Evolutionary conservation across 768 basidiomycete species (phyloP).

Genomic region (Candolleomyces efflorescens): DNA sequence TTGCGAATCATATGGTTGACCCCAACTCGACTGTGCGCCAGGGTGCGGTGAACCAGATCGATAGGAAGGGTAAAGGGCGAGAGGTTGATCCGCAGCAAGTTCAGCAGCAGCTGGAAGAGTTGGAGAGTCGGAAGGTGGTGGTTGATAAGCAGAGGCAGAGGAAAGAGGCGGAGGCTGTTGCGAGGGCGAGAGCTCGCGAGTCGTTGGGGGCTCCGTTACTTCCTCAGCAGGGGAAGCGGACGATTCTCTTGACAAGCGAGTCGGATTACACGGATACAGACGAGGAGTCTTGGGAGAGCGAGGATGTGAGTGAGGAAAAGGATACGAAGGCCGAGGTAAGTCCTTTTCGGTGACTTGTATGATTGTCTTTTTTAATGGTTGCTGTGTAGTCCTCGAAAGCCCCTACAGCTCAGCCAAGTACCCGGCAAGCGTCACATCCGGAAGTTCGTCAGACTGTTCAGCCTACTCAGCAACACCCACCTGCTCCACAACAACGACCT

Average conservation of each 20-base stretch:
- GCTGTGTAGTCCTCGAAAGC: too few relatives aligned
- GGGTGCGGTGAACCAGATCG: slow-evolving; percentile 8
- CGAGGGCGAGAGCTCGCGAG: slow-evolving; percentile 15
- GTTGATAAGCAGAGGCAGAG: not conserved
- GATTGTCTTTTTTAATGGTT: too few relatives aligned
- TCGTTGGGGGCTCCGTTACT: slow-evolving; percentile 24
- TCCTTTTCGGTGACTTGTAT: too few relatives aligned
- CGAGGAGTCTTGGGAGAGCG: slow-evolving; percentile 54
- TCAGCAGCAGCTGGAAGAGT: slow-evolving; percentile 6
- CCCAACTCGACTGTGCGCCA: slow-evolving; percentile 11
- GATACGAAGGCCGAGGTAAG: too few relatives aligned
- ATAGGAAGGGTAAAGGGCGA: slow-evolving; percentile 15
- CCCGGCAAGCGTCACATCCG: too few relatives aligned
- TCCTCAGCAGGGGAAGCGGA: slow-evolving; percentile 30
- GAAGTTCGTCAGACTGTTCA: too few relatives aligned
- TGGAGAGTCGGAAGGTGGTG: not conserved
- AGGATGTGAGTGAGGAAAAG: slow-evolving; percentile 26
- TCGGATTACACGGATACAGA: slow-evolving; percentile 47
- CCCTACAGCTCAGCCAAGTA: too few relatives aligned
- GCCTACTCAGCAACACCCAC: slow-evolving; percentile 14
- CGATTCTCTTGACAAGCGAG: slow-evolving; percentile 53
- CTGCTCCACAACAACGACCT: slow-evolving; percentile 9
- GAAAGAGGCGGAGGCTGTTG: slow-evolving; percentile 4
- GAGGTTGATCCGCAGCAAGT: slow-evolving; percentile 3
- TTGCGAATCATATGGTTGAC: too few relatives aligned